These are phyloP conservation scores for Auriscalpium microsporum DNA, from an alignment of 768 basidiomycete genomes.

Conservation along the genomic window DNA sequence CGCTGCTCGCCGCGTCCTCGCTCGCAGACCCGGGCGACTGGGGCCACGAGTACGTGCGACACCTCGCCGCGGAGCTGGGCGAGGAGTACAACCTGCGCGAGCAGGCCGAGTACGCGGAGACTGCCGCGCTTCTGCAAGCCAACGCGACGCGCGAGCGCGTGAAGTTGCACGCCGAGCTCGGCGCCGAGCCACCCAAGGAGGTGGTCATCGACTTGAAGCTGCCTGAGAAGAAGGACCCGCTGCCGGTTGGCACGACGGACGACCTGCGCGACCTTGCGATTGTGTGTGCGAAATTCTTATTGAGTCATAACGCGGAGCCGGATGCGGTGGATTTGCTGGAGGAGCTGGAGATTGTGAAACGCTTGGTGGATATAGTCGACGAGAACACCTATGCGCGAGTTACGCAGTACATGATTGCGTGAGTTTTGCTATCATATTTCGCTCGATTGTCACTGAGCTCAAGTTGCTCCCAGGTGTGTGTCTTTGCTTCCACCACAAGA, in stretches of 20 bases:
- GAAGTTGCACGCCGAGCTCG: background rate
- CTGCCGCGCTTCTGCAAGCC: conserved; percentile 10
- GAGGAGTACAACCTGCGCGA: conserved; percentile 81
- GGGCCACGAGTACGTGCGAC: conserved; percentile 99
- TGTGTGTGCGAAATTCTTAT: conserved; percentile 82
- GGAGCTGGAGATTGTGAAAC: conserved; percentile 83
- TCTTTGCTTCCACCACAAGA: conserved; percentile 88
- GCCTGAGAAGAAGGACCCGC: conserved; percentile 23
- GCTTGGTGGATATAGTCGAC: conserved; percentile 73
- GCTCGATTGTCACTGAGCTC: conserved; percentile 6
- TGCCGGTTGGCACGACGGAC: conserved; percentile 49
- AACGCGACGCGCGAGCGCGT: background rate
- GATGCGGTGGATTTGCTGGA: conserved; percentile 95
- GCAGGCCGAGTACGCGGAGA: conserved; percentile 34
- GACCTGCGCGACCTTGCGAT: conserved; percentile 71
- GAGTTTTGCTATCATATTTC: conserved; percentile 18
- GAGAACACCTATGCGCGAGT: conserved; percentile 83
- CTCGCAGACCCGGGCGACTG: conserved; percentile 89
- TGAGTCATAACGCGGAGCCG: conserved; percentile 93
- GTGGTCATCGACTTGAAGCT: conserved; percentile 22
- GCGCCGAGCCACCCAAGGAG: conserved; percentile 15
- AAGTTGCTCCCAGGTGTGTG: conserved; percentile 51
- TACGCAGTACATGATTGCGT: conserved; percentile 95
- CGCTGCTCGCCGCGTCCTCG: conserved; percentile 54
- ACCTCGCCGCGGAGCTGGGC: conserved; percentile 92